These are phyloP conservation scores for Penicillium angulare DNA, from an alignment of 495 filamentous ascomycete genomes.

Conservation along the genomic window DNA sequence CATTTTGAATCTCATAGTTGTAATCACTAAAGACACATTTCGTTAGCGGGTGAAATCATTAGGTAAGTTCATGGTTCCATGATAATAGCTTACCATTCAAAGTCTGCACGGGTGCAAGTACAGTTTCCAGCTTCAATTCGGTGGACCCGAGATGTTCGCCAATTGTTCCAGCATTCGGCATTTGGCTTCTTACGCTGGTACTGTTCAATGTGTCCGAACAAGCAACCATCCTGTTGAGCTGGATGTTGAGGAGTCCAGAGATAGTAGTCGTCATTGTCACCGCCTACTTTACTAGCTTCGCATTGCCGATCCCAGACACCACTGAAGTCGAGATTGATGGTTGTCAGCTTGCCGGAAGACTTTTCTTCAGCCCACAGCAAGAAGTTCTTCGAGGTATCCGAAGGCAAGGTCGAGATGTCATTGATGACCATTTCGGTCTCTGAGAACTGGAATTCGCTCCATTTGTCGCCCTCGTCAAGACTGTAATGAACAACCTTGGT, in stretches of 20 bases:
- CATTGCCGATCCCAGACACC: constrained; percentile 69
- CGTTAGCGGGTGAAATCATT: not conserved
- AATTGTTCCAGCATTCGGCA: constrained; percentile 75
- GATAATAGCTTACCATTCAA: constrained; percentile 75
- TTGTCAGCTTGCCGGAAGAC: constrained; percentile 47
- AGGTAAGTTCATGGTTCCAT: not conserved
- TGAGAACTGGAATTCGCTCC: constrained; percentile 71
- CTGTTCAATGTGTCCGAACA: constrained; percentile 87
- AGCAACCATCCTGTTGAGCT: constrained; percentile 67
- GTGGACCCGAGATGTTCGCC: constrained; percentile 63
- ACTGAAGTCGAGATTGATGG: constrained; percentile 85
- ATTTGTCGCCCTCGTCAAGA: constrained; percentile 72
- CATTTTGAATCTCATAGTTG: constrained; percentile 78
- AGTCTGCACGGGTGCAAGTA: constrained; percentile 78
- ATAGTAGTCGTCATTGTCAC: constrained; percentile 71
- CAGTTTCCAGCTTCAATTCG: constrained; percentile 65
- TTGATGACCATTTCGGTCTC: constrained; percentile 64
- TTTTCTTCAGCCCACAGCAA: constrained; percentile 74
- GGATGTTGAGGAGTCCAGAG: constrained; percentile 85
- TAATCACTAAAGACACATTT: constrained; percentile 63
- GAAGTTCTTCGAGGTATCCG: constrained; percentile 85
- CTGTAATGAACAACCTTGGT: constrained; percentile 75
- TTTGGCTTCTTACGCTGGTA: constrained; percentile 84
- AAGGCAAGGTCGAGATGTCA: constrained; percentile 84
- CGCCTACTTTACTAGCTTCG: constrained; percentile 61